Base-by-base conservation (phyloP, 169 alveolate species). In the Eimeria necatrix region DNA sequence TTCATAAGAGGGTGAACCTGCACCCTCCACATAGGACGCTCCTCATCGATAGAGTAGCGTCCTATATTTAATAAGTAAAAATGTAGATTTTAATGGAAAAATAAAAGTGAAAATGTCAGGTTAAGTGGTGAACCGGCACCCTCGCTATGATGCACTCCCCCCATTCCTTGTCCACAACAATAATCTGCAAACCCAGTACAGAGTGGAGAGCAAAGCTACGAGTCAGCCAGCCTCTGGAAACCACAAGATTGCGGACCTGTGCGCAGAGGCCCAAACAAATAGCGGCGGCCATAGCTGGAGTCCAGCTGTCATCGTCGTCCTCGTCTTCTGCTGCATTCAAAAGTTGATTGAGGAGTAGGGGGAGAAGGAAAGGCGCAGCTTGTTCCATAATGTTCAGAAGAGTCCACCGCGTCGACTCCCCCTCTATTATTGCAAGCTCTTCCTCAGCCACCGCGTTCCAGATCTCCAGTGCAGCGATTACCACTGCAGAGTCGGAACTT, bases 251-350 rank as follows among this genome's bases (percentile, higher is more conserved):
- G 7, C 97, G 97, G 71, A 97, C 96, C 88, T 98, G 99, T 71
- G 99, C 98, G 84, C 99, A 97, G 64, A 98, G 96, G 32, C 98
- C 97, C 53, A 98, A 94, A 87, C 99, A 98, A 14, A 98, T 98
- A 46, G 99, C 99, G 26, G 99, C 98, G 16, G 99, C 99, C 98
- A 97, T 98, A 18, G 99, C 98, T 91, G 98, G 97, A 2, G 99
- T 98, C 99, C 99, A 98, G 88, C 98, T 97, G 92, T 97, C 99
- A n/a, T 96, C 96, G 41, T 68, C 95, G 56, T 94, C 96, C 59
- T 68, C 93, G 24, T 78, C 95, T 78, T 94, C 95, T 56, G 91
- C 87, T 46, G 93, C 94, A 41, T 91, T 60, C 61, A 86, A 52
- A 22, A 94, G 95, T 4, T 88, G 88, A 26, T 91, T 32, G 59